A percentile compares a stretch with the other conserved stretches of the same genome.
Evolutionary conservation across 2,329 filamentous ascomycete species (phyloP).

Genomic region (Cladophialophora chaetospira): DNA sequence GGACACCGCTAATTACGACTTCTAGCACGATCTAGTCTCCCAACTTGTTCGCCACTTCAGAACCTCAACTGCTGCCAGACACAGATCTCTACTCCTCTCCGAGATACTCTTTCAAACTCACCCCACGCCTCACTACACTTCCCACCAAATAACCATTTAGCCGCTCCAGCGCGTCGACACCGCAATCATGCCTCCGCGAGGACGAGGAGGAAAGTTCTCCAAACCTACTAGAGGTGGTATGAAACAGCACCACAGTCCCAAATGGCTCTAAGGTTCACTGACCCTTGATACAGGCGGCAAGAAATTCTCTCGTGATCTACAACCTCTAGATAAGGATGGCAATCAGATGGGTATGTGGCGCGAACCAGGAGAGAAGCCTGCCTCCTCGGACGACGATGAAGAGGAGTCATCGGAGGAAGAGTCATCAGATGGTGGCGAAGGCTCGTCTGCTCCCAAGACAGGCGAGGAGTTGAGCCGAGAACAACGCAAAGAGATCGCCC

Average conservation of each 20-base stretch:
- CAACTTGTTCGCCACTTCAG: neutral
- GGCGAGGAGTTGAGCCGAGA: slow-evolving; percentile 70
- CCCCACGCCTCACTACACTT: neutral
- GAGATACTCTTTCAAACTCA: neutral
- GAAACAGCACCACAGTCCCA: neutral
- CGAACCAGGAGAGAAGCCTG: slow-evolving; percentile 36
- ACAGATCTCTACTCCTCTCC: neutral
- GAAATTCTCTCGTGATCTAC: slow-evolving; percentile 89
- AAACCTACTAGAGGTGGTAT: slow-evolving; percentile 92
- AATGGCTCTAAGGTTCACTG: slow-evolving; percentile 8
- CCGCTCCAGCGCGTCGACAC: neutral
- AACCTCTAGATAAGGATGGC: slow-evolving; percentile 84
- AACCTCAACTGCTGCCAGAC: neutral
- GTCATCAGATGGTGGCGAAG: slow-evolving; percentile 50
- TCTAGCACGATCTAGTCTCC: neutral
- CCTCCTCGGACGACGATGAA: slow-evolving; percentile 41
- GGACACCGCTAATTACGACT: neutral
- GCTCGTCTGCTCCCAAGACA: slow-evolving; percentile 42
- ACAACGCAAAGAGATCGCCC: slow-evolving; percentile 81
- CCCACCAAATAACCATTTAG: neutral
- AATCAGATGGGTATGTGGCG: slow-evolving; percentile 89
- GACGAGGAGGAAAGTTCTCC: slow-evolving; percentile 89
- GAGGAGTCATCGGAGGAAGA: slow-evolving; percentile 44
- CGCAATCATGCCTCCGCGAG: slow-evolving; percentile 55
- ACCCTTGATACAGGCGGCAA: slow-evolving; percentile 70